Evolutionary conservation across 371 early-diverging fungal genomes (phyloP).

Genomic region (Rhizopus sp.): DNA sequence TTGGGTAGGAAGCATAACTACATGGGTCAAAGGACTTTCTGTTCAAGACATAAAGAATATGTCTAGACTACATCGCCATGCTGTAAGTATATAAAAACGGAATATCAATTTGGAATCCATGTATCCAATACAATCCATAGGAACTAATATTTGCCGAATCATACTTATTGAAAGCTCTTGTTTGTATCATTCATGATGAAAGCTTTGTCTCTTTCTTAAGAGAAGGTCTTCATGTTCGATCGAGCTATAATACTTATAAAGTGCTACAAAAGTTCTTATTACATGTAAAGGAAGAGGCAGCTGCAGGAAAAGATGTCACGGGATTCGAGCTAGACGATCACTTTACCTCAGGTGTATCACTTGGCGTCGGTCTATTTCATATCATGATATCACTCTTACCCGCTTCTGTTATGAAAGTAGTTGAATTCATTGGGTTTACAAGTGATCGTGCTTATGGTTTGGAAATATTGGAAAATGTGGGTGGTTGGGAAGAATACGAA

Average conservation of each 20-base stretch:
- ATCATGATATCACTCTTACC: constrained; percentile 56
- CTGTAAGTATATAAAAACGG: constrained; percentile 34
- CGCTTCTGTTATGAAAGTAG: constrained; percentile 48
- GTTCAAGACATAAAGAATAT: constrained; percentile 57
- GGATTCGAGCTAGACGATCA: constrained; percentile 63
- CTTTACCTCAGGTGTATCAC: constrained; percentile 76
- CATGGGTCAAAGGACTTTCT: constrained; percentile 41
- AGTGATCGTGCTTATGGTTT: constrained; percentile 70
- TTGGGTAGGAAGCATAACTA: constrained; percentile 34
- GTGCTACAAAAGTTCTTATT: constrained; percentile 55
- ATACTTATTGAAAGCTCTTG: constrained; percentile 65
- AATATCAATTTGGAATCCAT: constrained; percentile 8
- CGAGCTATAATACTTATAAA: constrained; percentile 66
- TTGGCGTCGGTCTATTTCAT: constrained; percentile 66
- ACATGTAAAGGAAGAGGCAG: constrained; percentile 37
- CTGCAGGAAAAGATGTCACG: constrained; percentile 35
- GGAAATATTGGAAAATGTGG: constrained; percentile 61
- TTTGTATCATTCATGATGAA: constrained; percentile 70
- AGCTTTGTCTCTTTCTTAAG: constrained; percentile 71
- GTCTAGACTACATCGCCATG: constrained; percentile 72
- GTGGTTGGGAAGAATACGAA: constrained; percentile 43
- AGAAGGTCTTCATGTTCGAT: constrained; percentile 74
- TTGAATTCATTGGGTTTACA: constrained; percentile 73
- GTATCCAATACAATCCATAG: constrained; percentile 15
- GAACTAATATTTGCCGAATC: constrained; percentile 80